Percentiles rank a stretch among this genome's conserved stretches.
Evolutionary conservation across 306 rosid genomes (phyloP).

Genomic region (Astragalus membranaceus): DNA sequence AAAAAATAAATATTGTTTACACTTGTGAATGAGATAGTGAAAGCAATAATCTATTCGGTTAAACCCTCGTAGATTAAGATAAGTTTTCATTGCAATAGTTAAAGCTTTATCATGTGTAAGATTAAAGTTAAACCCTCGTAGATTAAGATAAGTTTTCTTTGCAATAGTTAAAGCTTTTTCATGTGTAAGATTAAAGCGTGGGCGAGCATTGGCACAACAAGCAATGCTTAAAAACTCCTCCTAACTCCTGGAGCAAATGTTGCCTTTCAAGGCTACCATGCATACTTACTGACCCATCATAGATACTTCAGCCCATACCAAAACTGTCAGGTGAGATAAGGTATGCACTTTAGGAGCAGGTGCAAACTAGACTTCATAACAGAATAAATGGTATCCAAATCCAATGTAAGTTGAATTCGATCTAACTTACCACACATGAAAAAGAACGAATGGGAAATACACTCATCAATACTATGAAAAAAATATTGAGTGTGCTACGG

Average conservation of each 20-base stretch:
- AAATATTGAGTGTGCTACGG: not conserved
- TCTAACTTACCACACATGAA: conserved; percentile 4
- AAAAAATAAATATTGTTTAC: not conserved
- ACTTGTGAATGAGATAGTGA: not conserved
- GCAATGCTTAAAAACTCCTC: not conserved
- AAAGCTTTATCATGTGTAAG: not conserved
- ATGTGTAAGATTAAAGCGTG: not conserved
- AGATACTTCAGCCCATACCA: not conserved
- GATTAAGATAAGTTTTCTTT: not conserved
- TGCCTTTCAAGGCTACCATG: not conserved
- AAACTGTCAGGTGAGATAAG: not conserved
- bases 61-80: not conserved
- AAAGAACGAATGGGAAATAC: not conserved
- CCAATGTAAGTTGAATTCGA: not conserved
- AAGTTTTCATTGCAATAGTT: not conserved
- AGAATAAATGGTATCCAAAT: conserved; percentile 6
- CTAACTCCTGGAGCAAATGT: not conserved
- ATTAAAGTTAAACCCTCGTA: not conserved
- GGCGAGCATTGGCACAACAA: not conserved
- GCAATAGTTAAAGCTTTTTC: not conserved
- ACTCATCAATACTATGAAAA: not conserved
- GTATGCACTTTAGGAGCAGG: not conserved
- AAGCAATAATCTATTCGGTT: conserved; percentile 6
- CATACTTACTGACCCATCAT: not conserved
- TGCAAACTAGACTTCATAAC: not conserved